phyloP scores from a whole-genome alignment of 2,329 filamentous ascomycete species.

The Sclerotinia sclerotiorum region DNA sequence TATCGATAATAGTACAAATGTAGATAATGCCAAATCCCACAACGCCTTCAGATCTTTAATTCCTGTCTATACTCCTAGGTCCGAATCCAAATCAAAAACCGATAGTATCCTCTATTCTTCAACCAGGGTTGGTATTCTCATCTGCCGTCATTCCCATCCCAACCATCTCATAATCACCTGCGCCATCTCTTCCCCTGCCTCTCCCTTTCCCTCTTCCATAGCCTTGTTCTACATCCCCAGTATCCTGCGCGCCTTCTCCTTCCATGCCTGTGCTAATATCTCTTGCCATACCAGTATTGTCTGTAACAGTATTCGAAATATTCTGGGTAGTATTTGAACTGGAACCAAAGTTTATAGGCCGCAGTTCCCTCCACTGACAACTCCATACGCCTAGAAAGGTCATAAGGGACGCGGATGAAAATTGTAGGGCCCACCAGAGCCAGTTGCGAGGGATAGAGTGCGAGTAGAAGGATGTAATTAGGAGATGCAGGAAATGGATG shows the following conservation, averaged over 20 bases:
- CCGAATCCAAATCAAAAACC: constrained; percentile 10
- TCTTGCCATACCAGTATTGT: constrained; percentile 29
- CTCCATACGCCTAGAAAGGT: constrained; percentile 79
- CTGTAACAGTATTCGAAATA: constrained; percentile 17
- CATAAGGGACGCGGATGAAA: constrained; percentile 61
- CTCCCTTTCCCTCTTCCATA: constrained; percentile 52
- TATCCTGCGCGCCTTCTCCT: constrained; percentile 29
- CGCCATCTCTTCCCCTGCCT: constrained; percentile 54
- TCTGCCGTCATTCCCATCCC: constrained; percentile 46
- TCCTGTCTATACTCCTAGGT: constrained; percentile 28
- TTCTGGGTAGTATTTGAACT: constrained; percentile 45
- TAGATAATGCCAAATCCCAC: not conserved
- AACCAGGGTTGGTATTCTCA: constrained; percentile 28
- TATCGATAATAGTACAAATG: constrained; percentile 15
- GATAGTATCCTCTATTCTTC: constrained; percentile 14
- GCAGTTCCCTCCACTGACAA: constrained; percentile 85
- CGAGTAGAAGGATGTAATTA: constrained; percentile 76
- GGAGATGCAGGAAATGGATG: constrained; percentile 77
- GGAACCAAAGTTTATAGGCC: constrained; percentile 78
- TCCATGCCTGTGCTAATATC: constrained; percentile 31
- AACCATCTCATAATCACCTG: constrained; percentile 67
- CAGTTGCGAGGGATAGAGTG: constrained; percentile 71
- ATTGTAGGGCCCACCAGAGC: constrained; percentile 82
- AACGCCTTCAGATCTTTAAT: constrained; percentile 21
- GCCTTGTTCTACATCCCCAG: constrained; percentile 32